These are phyloP conservation scores for Lodderomyces jiufengensis DNA, from an alignment of 1,139 yeast genomes.

Conservation along the genomic window DNA sequence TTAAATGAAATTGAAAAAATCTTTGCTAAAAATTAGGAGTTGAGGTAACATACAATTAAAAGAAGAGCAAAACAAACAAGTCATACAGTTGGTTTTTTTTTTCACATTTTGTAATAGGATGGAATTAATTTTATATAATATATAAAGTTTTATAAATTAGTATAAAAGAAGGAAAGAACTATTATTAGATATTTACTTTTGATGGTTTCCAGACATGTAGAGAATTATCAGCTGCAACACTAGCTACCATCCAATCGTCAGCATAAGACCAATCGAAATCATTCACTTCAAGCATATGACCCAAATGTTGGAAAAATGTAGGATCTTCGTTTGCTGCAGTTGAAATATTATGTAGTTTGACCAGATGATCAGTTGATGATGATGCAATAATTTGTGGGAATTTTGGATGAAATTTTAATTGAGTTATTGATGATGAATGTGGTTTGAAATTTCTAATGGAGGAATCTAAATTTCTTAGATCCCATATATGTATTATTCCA, in stretches of 20 bases:
- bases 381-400: constrained; percentile 61
- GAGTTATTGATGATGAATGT: constrained; percentile 63
- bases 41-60: too few species aligned
- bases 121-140: too few species aligned
- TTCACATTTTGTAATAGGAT: too few species aligned
- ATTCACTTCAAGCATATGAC: constrained; percentile 85
- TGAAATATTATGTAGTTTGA: constrained; percentile 66
- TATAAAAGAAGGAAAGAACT: constrained; percentile 7
- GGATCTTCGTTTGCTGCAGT: constrained; percentile 23
- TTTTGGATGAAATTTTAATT: constrained; percentile 76
- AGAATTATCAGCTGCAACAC: constrained; percentile 86
- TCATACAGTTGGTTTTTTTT: too few species aligned
- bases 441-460: constrained; percentile 24
- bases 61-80: too few species aligned
- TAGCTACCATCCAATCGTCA: constrained; percentile 74
- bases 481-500: constrained; percentile 68
- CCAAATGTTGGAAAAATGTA: constrained; percentile 70
- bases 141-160: constrained; percentile 1
- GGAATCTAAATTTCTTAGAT: constrained; percentile 48
- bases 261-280: constrained; percentile 86
- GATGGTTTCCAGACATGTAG: constrained; percentile 81
- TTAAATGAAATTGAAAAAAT: constrained; percentile 88
- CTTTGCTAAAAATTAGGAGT: constrained; percentile 48
- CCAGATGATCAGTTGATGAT: constrained; percentile 68
- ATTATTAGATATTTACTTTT: constrained; percentile 17